Base-by-base conservation (phyloP, 2,329 filamentous ascomycete genomes). In the Talaromyces sp. region DNA sequence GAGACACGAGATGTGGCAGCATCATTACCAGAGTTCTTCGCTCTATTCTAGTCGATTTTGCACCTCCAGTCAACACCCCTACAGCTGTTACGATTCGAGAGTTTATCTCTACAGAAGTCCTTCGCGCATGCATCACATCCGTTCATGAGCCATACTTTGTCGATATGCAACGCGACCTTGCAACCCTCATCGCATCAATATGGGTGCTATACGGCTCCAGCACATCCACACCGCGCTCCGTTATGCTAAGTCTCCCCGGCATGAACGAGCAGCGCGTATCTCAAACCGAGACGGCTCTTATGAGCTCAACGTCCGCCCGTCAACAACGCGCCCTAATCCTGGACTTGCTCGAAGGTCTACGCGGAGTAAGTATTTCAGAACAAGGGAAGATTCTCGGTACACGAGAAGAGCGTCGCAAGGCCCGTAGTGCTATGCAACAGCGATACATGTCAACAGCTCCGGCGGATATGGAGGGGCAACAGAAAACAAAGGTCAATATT, bases 131-230 rank as follows among this genome's bases (percentile, higher is more conserved):
- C 72, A 91, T 97, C 74, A 91, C 89, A 1, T 96, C 91, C 1
- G 87, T 99, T 60, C 91, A 98, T 78, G 95, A 99, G 70, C 89
- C 92, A 0, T 97, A 98, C 77, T 99, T 98, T 77, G 93, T 97
- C 39, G 95, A 99, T 70, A 87, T 96, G 68, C 95, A 99, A 73
- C 94, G 93, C 74, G 93, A 99, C 61, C 84, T 99, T 25, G 94
- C 93, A 0, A 86, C 89, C 25, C 83, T 98, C 43, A 97, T 99
- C 67, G 93, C 93, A 0, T 86, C 89, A 3, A 95, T 98, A 67
- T 84, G 97, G 71, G 85, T 90, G 9, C 86, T 90, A 67, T 97
- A 97, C 74, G 86, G 87, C 13, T 82, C 86, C 0, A 78, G 86
- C 37, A 93, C 90, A 8, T 73, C 83, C 7, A 95, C 90, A 0